Conservation (phyloP, 2,329 filamentous ascomycete species). For the Lasiodiplodia sp. region DNA sequence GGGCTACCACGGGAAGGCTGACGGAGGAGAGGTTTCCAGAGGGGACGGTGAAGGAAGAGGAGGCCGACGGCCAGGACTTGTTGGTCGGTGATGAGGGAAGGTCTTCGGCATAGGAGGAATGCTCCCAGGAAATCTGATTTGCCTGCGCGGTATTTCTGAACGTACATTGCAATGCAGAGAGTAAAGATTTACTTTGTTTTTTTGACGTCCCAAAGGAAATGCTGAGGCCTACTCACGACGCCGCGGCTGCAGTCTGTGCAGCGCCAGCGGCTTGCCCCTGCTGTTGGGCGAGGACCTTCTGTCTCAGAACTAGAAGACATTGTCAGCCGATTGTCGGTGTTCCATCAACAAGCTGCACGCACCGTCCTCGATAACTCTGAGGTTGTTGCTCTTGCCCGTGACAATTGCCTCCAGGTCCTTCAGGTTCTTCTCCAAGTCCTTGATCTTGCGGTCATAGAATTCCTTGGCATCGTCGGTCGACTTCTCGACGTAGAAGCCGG, state of each 20-base stretch:
- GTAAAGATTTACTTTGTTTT: too few species aligned
- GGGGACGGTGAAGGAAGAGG: too few species aligned
- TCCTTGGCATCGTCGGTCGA: conserved; percentile 66
- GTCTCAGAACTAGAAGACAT: conserved; percentile 25
- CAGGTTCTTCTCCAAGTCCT: conserved; percentile 69
- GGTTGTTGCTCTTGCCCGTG: conserved; percentile 79
- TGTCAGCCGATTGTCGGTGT: neutral
- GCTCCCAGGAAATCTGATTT: too few species aligned
- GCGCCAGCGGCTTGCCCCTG: conserved; percentile 23
- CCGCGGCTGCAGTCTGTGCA: conserved; percentile 12
- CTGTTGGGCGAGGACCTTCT: conserved; percentile 29
- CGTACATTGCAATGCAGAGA: too few species aligned
- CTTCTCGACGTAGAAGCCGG: conserved; percentile 95
- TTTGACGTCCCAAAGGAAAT: too few species aligned
- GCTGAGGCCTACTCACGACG: conserved; percentile 5
- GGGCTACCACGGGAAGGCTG: neutral
- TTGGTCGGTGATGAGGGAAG: too few species aligned
- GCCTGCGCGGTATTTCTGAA: too few species aligned
- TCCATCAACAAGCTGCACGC: neutral
- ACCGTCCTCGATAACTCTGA: conserved; percentile 85
- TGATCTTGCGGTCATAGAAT: conserved; percentile 74
- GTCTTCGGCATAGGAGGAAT: too few species aligned
- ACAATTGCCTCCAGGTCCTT: conserved; percentile 74
- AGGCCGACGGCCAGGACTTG: too few species aligned
- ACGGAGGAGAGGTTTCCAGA: neutral